Percentiles rank a stretch among this genome's conserved stretches.
Conservation (phyloP, 2,329 filamentous ascomycete species). For the Colletotrichum simmondsii region DNA sequence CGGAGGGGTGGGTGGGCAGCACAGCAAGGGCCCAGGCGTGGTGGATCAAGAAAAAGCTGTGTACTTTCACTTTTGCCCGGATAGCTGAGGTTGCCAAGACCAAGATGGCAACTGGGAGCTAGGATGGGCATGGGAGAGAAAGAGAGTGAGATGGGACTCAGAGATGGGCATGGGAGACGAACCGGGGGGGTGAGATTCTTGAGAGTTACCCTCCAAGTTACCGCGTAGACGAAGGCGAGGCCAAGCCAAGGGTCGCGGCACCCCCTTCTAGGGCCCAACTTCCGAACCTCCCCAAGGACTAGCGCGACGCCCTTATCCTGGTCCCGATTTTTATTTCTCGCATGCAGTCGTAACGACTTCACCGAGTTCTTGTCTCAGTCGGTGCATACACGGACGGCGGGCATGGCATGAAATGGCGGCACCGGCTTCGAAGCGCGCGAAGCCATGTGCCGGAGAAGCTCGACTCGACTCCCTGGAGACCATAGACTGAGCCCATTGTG, state of each 20-base stretch:
- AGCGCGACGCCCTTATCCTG: slow-evolving; percentile 2
- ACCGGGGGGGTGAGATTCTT: background rate
- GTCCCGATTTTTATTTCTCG: slow-evolving; percentile 4
- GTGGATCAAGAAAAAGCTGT: background rate
- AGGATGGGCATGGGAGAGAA: background rate
- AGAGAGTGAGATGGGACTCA: background rate
- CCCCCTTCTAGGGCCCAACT: background rate
- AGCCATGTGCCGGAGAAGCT: background rate
- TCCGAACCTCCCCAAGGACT: background rate
- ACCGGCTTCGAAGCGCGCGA: background rate
- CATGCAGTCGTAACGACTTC: background rate
- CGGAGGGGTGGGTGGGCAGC: slow-evolving; percentile 6
- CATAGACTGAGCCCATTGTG: background rate
- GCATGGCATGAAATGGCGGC: background rate
- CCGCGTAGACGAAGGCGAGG: background rate
- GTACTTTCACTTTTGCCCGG: background rate
- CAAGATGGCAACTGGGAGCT: background rate
- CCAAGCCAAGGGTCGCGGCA: background rate
- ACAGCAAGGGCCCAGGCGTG: background rate
- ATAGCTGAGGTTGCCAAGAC: background rate
- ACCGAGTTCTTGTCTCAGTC: background rate
- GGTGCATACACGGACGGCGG: background rate
- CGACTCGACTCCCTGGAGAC: background rate
- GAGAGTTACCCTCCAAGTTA: background rate
- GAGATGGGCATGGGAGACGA: background rate